Evolutionary conservation across 2,329 filamentous ascomycete species (phyloP), one percentile per base, ranked within the genome.

Genomic region (Nothophoma quercina): DNA sequence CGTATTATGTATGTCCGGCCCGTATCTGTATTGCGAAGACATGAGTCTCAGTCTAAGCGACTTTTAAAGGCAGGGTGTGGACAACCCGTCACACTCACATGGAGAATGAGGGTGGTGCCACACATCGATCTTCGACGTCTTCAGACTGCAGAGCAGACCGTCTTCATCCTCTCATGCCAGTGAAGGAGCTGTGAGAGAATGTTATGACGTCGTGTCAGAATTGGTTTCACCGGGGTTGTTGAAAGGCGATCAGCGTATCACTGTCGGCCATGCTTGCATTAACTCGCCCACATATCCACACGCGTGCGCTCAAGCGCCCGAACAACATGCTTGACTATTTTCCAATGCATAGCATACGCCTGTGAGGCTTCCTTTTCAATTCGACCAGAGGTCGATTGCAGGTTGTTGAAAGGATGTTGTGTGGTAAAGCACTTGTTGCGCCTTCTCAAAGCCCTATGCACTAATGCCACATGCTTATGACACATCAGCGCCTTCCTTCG

Each of bases 11-110:
- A 62, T 71, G 64, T 72, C 57, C 62, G 58, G 56, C 65, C 66
- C 66, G 68, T 64, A 70, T 73, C 69, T 72, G 70, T 73, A 68
- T 67, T 64, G 66, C 68, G 60, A 61, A 67, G 68, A 65, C 67
- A 72, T 53, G 58, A 65, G 42, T 70, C 67, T 70, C 38, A 33
- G 66, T 67, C 64, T 63, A 63, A 52, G 66, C 69, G 50, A 71
- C 68, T 73, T 69, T 69, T 63, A 6, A 62, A 67, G 62, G 59
- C 53, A 61, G 58, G 43, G 45, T 40, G 51, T 45, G 40, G 44
- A 41, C 49, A 32, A 55, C 55, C 68, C 63, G 56, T 65, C 56
- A 30, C 58, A 45, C 41, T 55, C 46, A 7, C 8, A 12, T 4
- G 41, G 28, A 38, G 45, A 57, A 60, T 38, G 58, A 67, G 65